Evolutionary conservation across 179 eudicot genomes (phyloP), one percentile per base, ranked within the genome.

Genomic region (Pouteria campechiana): DNA sequence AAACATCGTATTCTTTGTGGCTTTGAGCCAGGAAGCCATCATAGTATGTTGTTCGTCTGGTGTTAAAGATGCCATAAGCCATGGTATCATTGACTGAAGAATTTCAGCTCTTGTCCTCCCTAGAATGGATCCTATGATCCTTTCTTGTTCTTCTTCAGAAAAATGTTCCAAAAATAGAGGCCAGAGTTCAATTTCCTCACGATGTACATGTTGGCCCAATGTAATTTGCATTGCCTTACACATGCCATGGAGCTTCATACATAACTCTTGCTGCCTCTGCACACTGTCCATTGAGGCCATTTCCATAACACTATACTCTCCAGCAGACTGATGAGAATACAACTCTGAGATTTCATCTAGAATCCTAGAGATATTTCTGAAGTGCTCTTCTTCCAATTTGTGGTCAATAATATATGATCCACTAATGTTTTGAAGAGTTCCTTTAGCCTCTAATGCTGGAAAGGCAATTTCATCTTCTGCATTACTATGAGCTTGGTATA

Each of bases 391-490:
- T 36, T 90, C 96, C 66, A 79, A 53, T 46, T 76, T 63, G 65
- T 90, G 98, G 61, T 90, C 96, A 36, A 90, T 72, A 44, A 67
- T 46, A 57, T 90, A 90, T 35, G 94, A 74, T 28, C 56, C 73
- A 25, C 87, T 82, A 24, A 82, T 70, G 46, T 90, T 90, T 54
- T 55, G 65, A 37, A 69, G 60, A 20, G 61, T 67, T 57, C 68
- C 71, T 65, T 76, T 86, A 23, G 82, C 75, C 52, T 90, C 98
- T 46, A 90, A 63, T 17, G 82, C 93, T 49, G 96, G 98, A 67
- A 90, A 90, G 47, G 86, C 94, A 53, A 90, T 64, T 20, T 67
- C 70, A 63, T 90, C 96, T 70, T 90, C 98, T 9, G 92, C 64
- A 60, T 76, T 76, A 62, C 90, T 81, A 37, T 90, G 98, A 55